Evolutionary conservation across 2,329 filamentous ascomycete species (phyloP).

Genomic region (Xylaria sp.): DNA sequence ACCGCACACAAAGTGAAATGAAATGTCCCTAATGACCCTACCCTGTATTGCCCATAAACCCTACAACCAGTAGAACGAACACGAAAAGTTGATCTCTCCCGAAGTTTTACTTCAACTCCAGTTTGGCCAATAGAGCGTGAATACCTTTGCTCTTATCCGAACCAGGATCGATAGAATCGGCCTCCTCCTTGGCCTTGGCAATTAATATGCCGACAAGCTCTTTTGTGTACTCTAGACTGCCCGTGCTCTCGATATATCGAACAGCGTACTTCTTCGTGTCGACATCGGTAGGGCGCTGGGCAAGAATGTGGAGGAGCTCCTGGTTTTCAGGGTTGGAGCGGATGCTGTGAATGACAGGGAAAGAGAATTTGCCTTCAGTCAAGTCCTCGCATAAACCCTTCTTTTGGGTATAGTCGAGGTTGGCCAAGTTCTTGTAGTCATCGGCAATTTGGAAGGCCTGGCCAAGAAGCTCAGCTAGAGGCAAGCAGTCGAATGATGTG

Average conservation of each 20-base stretch:
- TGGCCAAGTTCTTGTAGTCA: slow-evolving; percentile 90
- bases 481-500: slow-evolving; percentile 73
- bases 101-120: slow-evolving; percentile 56
- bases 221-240: slow-evolving; percentile 88
- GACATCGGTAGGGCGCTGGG: slow-evolving; percentile 86
- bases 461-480: slow-evolving; percentile 85
- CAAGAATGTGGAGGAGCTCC: slow-evolving; percentile 90
- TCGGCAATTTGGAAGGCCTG: slow-evolving; percentile 91
- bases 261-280: slow-evolving; percentile 94
- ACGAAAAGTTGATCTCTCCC: background rate
- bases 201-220: slow-evolving; percentile 73
- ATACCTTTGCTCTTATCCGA: slow-evolving; percentile 67
- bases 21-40: slow-evolving; percentile 6
- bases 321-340: slow-evolving; percentile 78
- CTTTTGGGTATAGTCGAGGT: slow-evolving; percentile 80
- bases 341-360: slow-evolving; percentile 94
- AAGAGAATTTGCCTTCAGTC: slow-evolving; percentile 97
- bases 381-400: slow-evolving; percentile 96
- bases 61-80: slow-evolving; percentile 12
- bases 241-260: slow-evolving; percentile 89
- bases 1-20: background rate
- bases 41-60: slow-evolving; percentile 16
- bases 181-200: slow-evolving; percentile 71
- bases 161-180: slow-evolving; percentile 72
- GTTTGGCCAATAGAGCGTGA: slow-evolving; percentile 74